Evolutionary conservation across 2,329 filamentous ascomycete species (phyloP).

Genomic region (Calonectria hawksworthii): DNA sequence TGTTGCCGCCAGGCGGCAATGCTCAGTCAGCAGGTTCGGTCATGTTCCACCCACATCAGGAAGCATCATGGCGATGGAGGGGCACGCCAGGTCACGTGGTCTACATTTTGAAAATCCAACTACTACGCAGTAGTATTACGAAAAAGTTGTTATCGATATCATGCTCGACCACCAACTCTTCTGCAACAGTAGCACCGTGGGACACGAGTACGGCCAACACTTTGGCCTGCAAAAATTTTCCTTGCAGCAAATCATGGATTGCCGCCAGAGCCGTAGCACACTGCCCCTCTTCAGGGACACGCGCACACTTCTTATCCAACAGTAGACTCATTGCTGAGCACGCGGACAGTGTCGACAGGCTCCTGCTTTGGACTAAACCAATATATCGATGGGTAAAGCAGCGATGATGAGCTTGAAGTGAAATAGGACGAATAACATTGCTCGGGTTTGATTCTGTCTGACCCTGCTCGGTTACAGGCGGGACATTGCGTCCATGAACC

Average conservation of each 20-base stretch:
- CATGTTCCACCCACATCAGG: slow-evolving; percentile 44
- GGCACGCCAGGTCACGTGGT: slow-evolving; percentile 20
- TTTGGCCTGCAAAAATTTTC: neutral
- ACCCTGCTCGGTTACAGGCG: neutral
- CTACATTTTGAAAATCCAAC: neutral
- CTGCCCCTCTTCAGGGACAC: neutral
- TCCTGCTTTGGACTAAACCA: neutral
- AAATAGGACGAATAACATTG: neutral
- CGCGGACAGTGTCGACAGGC: neutral
- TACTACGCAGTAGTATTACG: neutral
- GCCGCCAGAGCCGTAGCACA: neutral
- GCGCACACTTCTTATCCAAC: neutral
- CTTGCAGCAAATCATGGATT: neutral
- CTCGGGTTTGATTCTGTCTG: neutral
- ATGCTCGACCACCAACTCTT: neutral
- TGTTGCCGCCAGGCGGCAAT: slow-evolving; percentile 26
- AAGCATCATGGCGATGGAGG: slow-evolving; percentile 23
- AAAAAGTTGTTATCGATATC: neutral
- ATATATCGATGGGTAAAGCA: neutral
- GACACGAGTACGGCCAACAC: neutral
- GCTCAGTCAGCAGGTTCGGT: slow-evolving; percentile 49
- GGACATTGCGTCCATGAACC: neutral
- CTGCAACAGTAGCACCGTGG: neutral
- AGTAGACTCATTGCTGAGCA: neutral
- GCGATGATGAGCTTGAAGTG: neutral